Evolutionary conservation across 2,329 filamentous ascomycete genomes (phyloP).

Genomic region (Coniochaeta prunicola): DNA sequence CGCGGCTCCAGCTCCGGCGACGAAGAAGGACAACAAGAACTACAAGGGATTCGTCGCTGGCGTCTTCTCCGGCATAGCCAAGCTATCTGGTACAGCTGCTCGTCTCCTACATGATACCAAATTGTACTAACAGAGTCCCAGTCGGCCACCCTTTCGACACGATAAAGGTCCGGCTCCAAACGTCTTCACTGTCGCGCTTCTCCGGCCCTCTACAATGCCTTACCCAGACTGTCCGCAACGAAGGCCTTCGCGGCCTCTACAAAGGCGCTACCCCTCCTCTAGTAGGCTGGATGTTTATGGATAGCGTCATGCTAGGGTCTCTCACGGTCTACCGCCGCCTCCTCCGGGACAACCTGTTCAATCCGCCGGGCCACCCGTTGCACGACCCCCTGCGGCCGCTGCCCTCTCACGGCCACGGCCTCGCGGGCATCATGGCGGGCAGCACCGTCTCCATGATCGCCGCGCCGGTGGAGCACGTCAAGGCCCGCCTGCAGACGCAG

Average conservation of each 20-base stretch:
- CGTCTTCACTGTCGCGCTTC: conserved; percentile 71
- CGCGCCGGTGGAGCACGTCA: conserved; percentile 90
- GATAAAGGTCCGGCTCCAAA: conserved; percentile 92
- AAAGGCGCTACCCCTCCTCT: conserved; percentile 90
- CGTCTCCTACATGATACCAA: not conserved
- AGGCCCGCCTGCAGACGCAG: conserved; percentile 89
- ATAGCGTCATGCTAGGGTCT: conserved; percentile 82
- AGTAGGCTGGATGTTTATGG: conserved; percentile 99
- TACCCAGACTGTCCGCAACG: conserved; percentile 74
- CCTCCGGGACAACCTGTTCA: conserved; percentile 74
- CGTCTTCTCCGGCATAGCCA: conserved; percentile 90
- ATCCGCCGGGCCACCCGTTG: conserved; percentile 31
- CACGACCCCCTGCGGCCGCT: conserved; percentile 39
- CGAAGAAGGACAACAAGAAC: conserved; percentile 35
- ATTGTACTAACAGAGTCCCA: conserved; percentile 14
- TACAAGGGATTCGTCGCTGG: conserved; percentile 97
- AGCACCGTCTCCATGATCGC: conserved; percentile 89
- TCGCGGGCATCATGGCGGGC: conserved; percentile 82
- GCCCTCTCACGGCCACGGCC: conserved; percentile 72
- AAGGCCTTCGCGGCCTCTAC: conserved; percentile 81
- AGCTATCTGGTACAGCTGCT: conserved; percentile 55
- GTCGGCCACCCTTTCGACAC: conserved; percentile 83
- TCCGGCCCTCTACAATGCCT: conserved; percentile 80
- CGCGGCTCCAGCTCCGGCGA: conserved; percentile 8
- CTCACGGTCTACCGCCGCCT: conserved; percentile 84